Conservation (phyloP, 208 protist species). For the Wallacemonas sp. region DNA sequence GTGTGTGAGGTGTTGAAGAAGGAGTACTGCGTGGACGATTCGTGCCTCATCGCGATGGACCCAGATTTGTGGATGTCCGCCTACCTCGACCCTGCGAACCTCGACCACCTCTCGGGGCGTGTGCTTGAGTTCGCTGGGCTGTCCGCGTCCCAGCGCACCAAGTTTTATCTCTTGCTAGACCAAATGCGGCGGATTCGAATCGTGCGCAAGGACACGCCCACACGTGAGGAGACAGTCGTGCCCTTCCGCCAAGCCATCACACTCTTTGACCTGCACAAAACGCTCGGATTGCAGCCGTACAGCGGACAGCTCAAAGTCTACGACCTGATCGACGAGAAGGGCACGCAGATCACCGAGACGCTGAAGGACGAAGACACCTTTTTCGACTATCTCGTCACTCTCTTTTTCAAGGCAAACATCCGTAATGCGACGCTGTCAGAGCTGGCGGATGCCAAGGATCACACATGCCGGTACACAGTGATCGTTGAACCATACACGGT, state of each 20-base stretch:
- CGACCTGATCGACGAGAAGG: conserved; percentile 63
- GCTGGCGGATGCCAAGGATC: conserved; percentile 65
- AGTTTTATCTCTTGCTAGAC: conserved; percentile 65
- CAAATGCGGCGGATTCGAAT: conserved; percentile 86
- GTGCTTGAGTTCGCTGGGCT: conserved; percentile 84
- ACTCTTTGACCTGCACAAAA: conserved; percentile 75
- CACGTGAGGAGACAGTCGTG: conserved; percentile 33
- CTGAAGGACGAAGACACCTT: conserved; percentile 76
- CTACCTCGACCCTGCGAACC: conserved; percentile 78
- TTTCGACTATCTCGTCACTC: conserved; percentile 78
- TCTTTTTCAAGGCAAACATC: conserved; percentile 79
- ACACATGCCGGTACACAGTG: conserved; percentile 81
- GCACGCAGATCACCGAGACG: conserved; percentile 60
- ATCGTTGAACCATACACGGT: conserved; percentile 77
- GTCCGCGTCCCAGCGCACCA: conserved; percentile 33
- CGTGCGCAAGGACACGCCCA: conserved; percentile 56
- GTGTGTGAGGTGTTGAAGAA: conserved; percentile 58
- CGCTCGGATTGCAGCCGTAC: conserved; percentile 65
- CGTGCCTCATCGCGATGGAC: conserved; percentile 80
- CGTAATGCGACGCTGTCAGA: conserved; percentile 55
- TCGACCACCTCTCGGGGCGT: conserved; percentile 85
- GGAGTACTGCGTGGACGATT: conserved; percentile 82
- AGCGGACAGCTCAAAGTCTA: conserved; percentile 85
- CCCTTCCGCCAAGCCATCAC: conserved; percentile 69
- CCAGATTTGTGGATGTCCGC: conserved; percentile 68